Evolutionary conservation across 139 green algal species (phyloP).

Genomic region (Asterochloris sp.): DNA sequence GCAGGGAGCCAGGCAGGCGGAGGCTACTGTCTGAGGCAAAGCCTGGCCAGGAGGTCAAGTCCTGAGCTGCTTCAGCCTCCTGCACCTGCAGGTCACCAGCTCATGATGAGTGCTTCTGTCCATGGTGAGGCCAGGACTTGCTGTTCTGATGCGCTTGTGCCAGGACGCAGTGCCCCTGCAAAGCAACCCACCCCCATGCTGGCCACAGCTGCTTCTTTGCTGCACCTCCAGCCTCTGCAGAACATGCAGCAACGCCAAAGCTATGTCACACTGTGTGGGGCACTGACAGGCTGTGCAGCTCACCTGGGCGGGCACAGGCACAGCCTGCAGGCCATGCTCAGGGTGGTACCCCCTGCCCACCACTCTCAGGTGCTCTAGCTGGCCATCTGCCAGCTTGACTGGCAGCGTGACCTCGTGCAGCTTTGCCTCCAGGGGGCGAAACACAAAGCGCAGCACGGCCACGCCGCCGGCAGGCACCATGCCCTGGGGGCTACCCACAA

Average conservation of each 20-base stretch:
- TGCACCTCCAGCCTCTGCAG: neutral
- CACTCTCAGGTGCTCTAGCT: constrained; percentile 11
- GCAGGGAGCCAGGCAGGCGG: constrained; percentile 5
- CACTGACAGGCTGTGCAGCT: too few species aligned
- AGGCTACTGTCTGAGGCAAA: constrained; percentile 20
- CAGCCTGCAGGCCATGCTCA: neutral
- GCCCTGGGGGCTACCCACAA: constrained; percentile 26
- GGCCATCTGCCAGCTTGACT: constrained; percentile 34
- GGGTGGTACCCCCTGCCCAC: constrained; percentile 39
- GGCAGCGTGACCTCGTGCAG: constrained; percentile 21
- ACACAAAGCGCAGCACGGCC: constrained; percentile 39
- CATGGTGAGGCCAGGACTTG: too few species aligned
- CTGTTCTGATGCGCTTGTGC: too few species aligned
- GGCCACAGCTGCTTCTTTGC: neutral
- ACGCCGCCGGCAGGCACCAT: constrained; percentile 28
- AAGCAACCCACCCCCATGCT: neutral
- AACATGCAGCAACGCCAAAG: too few species aligned
- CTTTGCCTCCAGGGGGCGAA: constrained; percentile 50
- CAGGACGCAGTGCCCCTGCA: too few species aligned
- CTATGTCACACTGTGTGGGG: too few species aligned
- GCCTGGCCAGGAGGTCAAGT: constrained; percentile 25
- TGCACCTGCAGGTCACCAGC: too few species aligned
- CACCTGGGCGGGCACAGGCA: neutral
- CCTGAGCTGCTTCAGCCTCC: neutral
- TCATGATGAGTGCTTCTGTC: too few species aligned